Base-by-base conservation (phyloP, 176 grass and related monocot genomes). In the Saccharum officinarum region DNA sequence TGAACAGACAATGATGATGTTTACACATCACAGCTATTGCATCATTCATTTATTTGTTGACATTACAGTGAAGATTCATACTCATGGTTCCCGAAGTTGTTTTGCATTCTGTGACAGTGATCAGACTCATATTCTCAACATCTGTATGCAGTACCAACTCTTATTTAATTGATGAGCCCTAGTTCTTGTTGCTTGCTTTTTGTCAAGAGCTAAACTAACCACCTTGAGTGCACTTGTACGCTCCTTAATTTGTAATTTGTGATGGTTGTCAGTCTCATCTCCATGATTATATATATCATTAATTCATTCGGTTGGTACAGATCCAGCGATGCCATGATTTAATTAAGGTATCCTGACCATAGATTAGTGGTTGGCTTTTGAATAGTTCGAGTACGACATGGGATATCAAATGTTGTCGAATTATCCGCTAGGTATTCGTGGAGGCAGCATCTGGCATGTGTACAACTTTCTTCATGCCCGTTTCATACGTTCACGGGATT, bases 271-370 rank as follows among this genome's bases (percentile, higher is more conserved):
- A 74, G 63, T 25, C 61, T 62, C 40, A 28, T 63, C 39, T 38
- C 14, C 12, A 62, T 62, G 59, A 90, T 91, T 47, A 79, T 5
- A 20, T 36, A 18, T 36, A 75, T 83, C 46, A 82, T 64, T 40
- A 49, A 65, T 70, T 55, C 85, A 69, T 84, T 15, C 39, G 60
- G 69, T 75, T 69, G 84, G 80, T 84, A 78, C 79, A 83, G 15
- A 60, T 73, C 84, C 79, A 79, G 84, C 79, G 67, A 68, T n/a
- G 28, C 68, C 46, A 23, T 79, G 75, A 23, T 78, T 69, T 78
- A 46, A 59, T 77, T 67, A 49, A 31, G n/a, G n/a, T n/a, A n/a
- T n/a, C n/a, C n/a, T n/a, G n/a, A n/a, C n/a, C n/a, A n/a, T n/a
- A n/a, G n/a, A n/a, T n/a, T n/a, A n/a, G 23, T 34, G n/a, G 61